phyloP scores from a whole-genome alignment of 139 green algal species.

The Chlamydomonas sphaeroides region DNA sequence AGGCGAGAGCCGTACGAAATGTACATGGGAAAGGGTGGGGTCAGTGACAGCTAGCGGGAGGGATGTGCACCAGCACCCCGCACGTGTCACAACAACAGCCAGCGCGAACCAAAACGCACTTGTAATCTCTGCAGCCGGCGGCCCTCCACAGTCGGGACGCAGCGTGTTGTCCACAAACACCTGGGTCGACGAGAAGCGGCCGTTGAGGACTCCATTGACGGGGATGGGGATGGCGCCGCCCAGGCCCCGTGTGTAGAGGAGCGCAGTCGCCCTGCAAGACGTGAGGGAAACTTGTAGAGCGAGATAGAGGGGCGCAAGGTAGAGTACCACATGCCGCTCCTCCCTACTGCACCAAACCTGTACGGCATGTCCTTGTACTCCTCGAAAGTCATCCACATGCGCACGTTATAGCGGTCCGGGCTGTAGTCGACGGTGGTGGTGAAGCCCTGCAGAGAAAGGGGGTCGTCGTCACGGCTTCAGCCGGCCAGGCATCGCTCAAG shows the following conservation, averaged over 20 bases:
- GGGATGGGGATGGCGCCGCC: conserved; percentile 4
- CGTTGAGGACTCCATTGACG: background rate
- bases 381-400: background rate
- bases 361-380: conserved; percentile 28
- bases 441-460: background rate
- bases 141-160: background rate
- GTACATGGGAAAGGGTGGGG: background rate
- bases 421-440: background rate
- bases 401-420: background rate
- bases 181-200: background rate
- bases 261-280: background rate
- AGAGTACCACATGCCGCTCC: too few relatives aligned
- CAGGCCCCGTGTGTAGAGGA: conserved; percentile 10
- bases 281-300: too few relatives aligned
- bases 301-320: background rate
- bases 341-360: too few relatives aligned
- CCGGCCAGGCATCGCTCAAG: too few relatives aligned
- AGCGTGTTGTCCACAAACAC: background rate
- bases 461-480: too few relatives aligned
- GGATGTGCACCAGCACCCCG: too few relatives aligned
- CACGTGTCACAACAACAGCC: too few relatives aligned
- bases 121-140: background rate
- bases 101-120: too few relatives aligned
- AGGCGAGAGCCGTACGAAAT: background rate
- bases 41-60: too few relatives aligned